Base-by-base conservation (phyloP, 2,329 filamentous ascomycete genomes). In the Fusarium brachygibbosum region DNA sequence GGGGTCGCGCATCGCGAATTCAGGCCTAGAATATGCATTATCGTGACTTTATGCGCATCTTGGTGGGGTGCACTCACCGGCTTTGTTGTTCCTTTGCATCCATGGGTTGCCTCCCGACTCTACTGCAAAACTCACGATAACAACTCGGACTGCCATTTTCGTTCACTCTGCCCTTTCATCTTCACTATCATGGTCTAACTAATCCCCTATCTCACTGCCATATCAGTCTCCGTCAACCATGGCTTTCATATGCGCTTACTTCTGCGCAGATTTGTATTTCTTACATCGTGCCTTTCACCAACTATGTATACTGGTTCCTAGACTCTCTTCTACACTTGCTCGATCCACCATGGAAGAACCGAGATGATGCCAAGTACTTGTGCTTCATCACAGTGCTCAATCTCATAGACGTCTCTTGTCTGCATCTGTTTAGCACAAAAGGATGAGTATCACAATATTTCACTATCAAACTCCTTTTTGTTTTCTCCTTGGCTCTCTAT, bases 401-500 rank as follows among this genome's bases (percentile, higher is more conserved):
- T 21, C 40, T 50, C 19, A 38, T 12, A 38, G 17, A 28, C 28
- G 19, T 52, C 31, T 35, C 45, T 17, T 28, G n/a, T 38, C 9
- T 14, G 29, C 21, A 31, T 23, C 31, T 34, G 31, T 29, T 34
- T 12, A 37, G 28, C 53, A 59, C 34, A 29, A 16, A 35, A 16
- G 23, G 6, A 55, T 40, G 17, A n/a, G 29, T 35, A 37, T 40
- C n/a, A 21, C 31, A 38, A 32, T 46, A 23, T 51, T 52, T 56
- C 23, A 17, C 21, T 42, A 34, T 59, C 54, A 59, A 56, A 50
- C 50, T 58, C 62, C 54, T 67, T 65, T 42, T 66, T 61, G 28
- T 54, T 46, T 63, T 67, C 46, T 58, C 61, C 58, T 58, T 70
- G 63, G 52, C 52, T 55, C 58, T 73, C 70, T 73, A 70, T 73